Conservation (phyloP, 176 grass and related monocot species). For the Aegilops umbellulata region DNA sequence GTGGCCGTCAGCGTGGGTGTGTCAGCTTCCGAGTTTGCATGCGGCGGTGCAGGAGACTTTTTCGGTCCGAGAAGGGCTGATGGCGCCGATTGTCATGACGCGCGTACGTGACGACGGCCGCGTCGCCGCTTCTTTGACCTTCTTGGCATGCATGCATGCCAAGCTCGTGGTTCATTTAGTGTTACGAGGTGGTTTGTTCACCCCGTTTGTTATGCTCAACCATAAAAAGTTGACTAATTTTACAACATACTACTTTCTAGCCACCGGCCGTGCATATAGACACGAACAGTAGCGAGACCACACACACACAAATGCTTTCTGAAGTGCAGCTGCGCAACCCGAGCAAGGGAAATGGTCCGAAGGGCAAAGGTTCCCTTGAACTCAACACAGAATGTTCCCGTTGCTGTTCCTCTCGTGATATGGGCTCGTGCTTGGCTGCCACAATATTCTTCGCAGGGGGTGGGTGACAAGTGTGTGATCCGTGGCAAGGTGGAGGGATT, state of each 20-base stretch:
- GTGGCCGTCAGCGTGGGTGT: background rate
- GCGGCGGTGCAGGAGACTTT: slow-evolving; percentile 28
- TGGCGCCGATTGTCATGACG: background rate
- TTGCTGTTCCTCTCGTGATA: background rate
- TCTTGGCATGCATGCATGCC: background rate
- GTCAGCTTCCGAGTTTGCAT: slow-evolving; percentile 25
- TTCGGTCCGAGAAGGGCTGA: background rate
- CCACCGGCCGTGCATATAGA: background rate
- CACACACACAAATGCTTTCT: no score
- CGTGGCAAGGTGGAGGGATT: background rate
- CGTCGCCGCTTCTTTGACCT: background rate
- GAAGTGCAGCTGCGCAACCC: background rate
- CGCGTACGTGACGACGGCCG: background rate
- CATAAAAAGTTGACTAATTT: no score
- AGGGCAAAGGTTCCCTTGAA: background rate
- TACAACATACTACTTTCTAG: no score
- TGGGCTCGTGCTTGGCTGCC: background rate
- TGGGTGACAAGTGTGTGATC: background rate
- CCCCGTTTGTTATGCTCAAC: no score
- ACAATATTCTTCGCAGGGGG: background rate
- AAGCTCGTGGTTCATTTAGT: background rate
- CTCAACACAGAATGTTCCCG: background rate
- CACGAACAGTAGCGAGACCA: background rate
- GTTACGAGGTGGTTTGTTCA: background rate
- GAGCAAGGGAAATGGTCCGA: background rate